These are phyloP conservation scores for Microascus cirrosus DNA, from an alignment of 2,329 filamentous ascomycete genomes.

Conservation along the genomic window DNA sequence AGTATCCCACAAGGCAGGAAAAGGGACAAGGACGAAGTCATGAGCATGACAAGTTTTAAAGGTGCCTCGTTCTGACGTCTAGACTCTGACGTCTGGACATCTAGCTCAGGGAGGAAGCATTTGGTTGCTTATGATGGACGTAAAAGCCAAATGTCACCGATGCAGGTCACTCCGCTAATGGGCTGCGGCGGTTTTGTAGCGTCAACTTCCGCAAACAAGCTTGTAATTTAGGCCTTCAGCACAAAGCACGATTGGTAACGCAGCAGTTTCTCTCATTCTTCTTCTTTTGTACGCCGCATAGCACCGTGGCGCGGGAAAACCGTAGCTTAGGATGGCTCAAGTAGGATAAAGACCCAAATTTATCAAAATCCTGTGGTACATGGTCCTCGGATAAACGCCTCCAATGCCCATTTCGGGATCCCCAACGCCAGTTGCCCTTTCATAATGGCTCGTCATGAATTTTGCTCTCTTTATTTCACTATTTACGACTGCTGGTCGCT, in stretches of 20 bases:
- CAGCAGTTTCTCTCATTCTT: background rate
- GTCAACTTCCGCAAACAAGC: no score
- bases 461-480: background rate
- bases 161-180: no score
- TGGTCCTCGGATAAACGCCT: conserved; percentile 3
- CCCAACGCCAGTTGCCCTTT: conserved; percentile 27
- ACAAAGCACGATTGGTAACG: background rate
- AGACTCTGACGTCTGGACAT: no score
- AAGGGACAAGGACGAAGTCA: no score
- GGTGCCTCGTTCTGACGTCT: no score
- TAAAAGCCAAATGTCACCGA: no score
- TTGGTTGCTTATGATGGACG: no score
- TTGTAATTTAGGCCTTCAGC: no score
- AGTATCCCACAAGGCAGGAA: no score
- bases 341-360: background rate
- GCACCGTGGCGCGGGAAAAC: background rate
- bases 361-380: conserved; percentile 2
- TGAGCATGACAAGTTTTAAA: no score
- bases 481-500: conserved; percentile 57
- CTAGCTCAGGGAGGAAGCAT: no score
- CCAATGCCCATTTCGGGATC: conserved; percentile 13
- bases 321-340: conserved; percentile 4
- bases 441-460: background rate
- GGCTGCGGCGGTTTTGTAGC: no score
- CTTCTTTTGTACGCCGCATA: background rate